These are phyloP conservation scores for Delitschia confertaspora DNA, from an alignment of 495 filamentous ascomycete species.

Conservation along the genomic window DNA sequence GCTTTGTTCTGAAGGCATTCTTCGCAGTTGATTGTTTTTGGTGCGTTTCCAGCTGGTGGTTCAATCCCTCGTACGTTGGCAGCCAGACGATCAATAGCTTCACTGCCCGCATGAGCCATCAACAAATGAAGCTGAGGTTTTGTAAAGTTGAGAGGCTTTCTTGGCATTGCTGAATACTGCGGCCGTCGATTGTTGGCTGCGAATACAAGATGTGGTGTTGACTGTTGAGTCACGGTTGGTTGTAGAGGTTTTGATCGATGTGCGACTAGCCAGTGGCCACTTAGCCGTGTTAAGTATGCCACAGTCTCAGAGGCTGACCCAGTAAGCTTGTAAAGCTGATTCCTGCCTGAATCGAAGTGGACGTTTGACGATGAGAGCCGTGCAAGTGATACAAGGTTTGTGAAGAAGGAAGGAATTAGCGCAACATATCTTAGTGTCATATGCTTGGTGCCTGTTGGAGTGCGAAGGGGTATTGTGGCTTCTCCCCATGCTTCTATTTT, in stretches of 20 bases:
- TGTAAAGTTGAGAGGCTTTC: neutral
- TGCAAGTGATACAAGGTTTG: slow-evolving; percentile 6
- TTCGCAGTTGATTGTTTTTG: slow-evolving; percentile 7
- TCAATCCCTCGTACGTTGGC: slow-evolving; percentile 2
- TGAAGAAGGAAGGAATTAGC: slow-evolving; percentile 12
- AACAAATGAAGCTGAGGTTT: slow-evolving; percentile 6
- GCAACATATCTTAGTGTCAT: slow-evolving; percentile 9
- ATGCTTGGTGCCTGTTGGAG: slow-evolving; percentile 3
- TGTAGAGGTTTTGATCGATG: slow-evolving; percentile 6
- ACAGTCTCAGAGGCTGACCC: neutral
- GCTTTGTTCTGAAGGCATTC: slow-evolving; percentile 11
- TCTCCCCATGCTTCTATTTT: slow-evolving; percentile 8
- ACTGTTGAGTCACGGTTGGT: neutral
- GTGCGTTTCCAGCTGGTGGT: neutral
- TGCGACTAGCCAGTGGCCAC: slow-evolving; percentile 9
- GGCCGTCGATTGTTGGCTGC: slow-evolving; percentile 6
- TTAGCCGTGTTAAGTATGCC: slow-evolving; percentile 1
- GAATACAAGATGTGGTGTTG: neutral
- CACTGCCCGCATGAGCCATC: slow-evolving; percentile 1
- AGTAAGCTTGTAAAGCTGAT: neutral
- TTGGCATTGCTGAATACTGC: slow-evolving; percentile 3
- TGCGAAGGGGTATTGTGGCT: slow-evolving; percentile 7
- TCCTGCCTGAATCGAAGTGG: slow-evolving; percentile 11
- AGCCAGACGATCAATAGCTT: slow-evolving; percentile 2
- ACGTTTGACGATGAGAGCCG: slow-evolving; percentile 6